Percentiles rank a stretch among this genome's conserved stretches.
These are phyloP conservation scores for Boletus bicolor DNA, from an alignment of 768 basidiomycete species.

Conservation along the genomic window DNA sequence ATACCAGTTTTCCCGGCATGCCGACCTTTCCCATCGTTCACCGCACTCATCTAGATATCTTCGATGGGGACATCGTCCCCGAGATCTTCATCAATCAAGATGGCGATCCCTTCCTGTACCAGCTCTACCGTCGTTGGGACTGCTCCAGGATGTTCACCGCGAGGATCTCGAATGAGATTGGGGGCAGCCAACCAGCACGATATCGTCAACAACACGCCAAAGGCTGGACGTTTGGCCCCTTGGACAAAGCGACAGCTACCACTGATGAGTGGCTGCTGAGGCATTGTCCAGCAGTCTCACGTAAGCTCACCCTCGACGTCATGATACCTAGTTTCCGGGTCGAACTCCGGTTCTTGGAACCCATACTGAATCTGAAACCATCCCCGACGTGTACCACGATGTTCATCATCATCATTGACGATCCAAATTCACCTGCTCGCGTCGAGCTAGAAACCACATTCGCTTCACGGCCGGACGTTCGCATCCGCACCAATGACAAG, in stretches of 20 bases:
- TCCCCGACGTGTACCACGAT: conserved; percentile 44
- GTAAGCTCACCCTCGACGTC: conserved; percentile 50
- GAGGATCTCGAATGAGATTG: conserved; percentile 43
- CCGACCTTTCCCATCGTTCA: conserved; percentile 60
- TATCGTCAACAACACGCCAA: conserved; percentile 44
- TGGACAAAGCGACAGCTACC: conserved; percentile 39
- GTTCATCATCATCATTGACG: conserved; percentile 58
- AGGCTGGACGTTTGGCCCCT: conserved; percentile 48
- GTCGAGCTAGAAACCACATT: conserved; percentile 39
- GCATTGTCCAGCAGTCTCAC: conserved; percentile 21
- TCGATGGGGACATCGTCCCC: conserved; percentile 48
- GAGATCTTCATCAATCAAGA: conserved; percentile 56
- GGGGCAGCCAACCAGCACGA: conserved; percentile 44
- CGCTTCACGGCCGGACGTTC: conserved; percentile 45
- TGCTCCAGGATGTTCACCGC: conserved; percentile 44
- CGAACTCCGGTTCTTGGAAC: conserved; percentile 39
- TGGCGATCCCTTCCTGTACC: conserved; percentile 55
- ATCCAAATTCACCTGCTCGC: conserved; percentile 44
- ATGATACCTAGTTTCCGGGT: conserved; percentile 58
- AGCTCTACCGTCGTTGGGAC: conserved; percentile 57
- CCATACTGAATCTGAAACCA: conserved; percentile 42
- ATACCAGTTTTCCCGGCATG: conserved; percentile 55
- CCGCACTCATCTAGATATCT: conserved; percentile 53
- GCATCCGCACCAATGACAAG: conserved; percentile 46
- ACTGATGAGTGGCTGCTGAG: conserved; percentile 38